Evolutionary conservation across 805 yeast genomes (phyloP).

Genomic region (Metschnikowia anglica): DNA sequence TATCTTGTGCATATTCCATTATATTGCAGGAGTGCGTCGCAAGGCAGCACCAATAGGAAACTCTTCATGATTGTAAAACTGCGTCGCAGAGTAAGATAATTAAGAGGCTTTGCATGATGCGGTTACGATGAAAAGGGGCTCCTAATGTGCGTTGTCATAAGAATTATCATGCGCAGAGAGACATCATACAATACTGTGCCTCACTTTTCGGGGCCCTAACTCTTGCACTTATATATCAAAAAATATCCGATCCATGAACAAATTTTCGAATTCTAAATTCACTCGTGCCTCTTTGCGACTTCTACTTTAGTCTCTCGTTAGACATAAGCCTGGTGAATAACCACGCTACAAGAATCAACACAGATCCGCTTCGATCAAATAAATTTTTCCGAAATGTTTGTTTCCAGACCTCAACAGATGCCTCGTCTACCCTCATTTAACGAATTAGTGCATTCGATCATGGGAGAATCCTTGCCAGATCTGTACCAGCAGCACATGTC

Average conservation of each 20-base stretch:
- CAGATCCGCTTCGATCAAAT: neutral
- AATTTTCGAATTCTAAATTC: neutral
- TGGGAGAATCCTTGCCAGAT: neutral
- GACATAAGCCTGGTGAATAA: neutral
- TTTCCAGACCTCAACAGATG: constrained; percentile 7
- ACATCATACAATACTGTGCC: neutral
- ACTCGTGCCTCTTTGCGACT: neutral
- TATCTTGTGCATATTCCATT: neutral
- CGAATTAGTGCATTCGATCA: constrained; percentile 17
- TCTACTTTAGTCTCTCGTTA: neutral
- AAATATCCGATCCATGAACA: neutral
- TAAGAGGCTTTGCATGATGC: constrained; percentile 6
- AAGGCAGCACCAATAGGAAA: too few relatives aligned
- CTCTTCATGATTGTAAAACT: too few relatives aligned
- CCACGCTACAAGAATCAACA: neutral
- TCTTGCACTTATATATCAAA: constrained; percentile 1
- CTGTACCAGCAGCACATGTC: neutral
- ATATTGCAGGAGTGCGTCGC: constrained; percentile 1
- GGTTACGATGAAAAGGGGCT: constrained; percentile 6
- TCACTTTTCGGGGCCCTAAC: neutral
- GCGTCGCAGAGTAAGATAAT: neutral
- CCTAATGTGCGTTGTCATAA: constrained; percentile 1
- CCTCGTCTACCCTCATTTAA: constrained; percentile 19
- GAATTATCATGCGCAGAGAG: constrained; percentile 6
- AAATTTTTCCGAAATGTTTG: constrained; percentile 8